These are phyloP conservation scores for Globisporangium sylvaticum DNA, from an alignment of 352 stramenopile genomes.

Conservation along the genomic window DNA sequence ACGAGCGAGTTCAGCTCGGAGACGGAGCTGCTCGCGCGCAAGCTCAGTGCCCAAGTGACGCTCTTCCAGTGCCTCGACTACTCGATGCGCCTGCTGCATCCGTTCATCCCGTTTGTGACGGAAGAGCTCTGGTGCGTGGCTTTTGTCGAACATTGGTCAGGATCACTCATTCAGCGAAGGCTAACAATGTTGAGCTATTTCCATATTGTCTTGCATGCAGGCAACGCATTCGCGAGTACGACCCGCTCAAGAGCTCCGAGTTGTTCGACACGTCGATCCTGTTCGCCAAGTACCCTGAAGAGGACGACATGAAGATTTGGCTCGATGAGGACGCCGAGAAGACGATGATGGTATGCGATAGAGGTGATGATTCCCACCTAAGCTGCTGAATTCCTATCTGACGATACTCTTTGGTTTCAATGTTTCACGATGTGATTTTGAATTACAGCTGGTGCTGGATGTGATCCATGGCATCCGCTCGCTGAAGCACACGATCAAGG, in stretches of 20 bases:
- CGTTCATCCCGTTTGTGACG: conserved; percentile 99
- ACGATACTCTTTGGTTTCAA: neutral
- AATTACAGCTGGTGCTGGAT: conserved; percentile 60
- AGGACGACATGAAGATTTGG: conserved; percentile 75
- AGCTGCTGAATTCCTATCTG: neutral
- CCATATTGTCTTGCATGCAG: conserved; percentile 6
- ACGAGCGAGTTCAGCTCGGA: conserved; percentile 25
- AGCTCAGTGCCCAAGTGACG: conserved; percentile 88
- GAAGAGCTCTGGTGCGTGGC: conserved; percentile 96
- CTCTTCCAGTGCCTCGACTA: conserved; percentile 94
- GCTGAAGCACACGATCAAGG: conserved; percentile 79
- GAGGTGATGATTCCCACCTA: no score
- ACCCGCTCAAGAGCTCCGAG: conserved; percentile 30
- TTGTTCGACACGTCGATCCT: conserved; percentile 51
- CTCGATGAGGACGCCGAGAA: conserved; percentile 79
- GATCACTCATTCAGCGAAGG: neutral
- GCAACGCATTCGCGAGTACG: conserved; percentile 56
- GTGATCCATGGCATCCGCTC: conserved; percentile 94
- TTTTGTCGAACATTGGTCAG: neutral
- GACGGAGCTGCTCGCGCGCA: conserved; percentile 52
- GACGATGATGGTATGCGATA: conserved; percentile 69
- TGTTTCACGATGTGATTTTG: neutral
- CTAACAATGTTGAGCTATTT: neutral
- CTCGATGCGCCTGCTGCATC: conserved; percentile 96
- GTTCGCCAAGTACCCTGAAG: conserved; percentile 79